Percentiles rank a stretch among this genome's conserved stretches.
Conservation (phyloP, 768 basidiomycete species). For the Ramaria sp. region DNA sequence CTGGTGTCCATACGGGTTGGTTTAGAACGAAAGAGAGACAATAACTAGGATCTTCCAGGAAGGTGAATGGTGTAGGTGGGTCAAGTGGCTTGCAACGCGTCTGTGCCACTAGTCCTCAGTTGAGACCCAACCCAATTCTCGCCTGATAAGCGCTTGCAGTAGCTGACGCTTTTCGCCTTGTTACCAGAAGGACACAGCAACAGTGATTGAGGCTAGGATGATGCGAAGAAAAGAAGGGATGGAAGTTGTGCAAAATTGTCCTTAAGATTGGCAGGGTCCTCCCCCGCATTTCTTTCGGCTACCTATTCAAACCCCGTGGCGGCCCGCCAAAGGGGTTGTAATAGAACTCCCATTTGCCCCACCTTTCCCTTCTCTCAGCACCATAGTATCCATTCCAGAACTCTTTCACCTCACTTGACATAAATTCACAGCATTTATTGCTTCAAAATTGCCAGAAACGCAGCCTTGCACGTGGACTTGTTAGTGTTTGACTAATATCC, state of each 20-base stretch:
- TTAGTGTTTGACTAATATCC: too few relatives aligned
- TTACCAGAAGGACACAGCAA: not conserved
- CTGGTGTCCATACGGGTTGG: not conserved
- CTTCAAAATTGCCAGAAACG: too few relatives aligned
- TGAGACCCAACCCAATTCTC: not conserved
- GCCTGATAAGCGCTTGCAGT: constrained; percentile 3
- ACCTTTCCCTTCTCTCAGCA: too few relatives aligned
- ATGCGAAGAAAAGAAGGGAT: not conserved
- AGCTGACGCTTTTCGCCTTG: not conserved
- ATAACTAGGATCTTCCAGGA: not conserved
- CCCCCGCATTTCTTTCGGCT: constrained; percentile 6
- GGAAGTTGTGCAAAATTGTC: not conserved
- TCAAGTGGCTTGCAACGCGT: not conserved
- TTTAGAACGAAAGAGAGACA: not conserved
- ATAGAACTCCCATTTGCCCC: too few relatives aligned
- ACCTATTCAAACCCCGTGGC: constrained; percentile 7
- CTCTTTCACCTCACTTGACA: too few relatives aligned
- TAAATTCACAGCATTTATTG: too few relatives aligned
- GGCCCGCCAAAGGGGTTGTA: not conserved
- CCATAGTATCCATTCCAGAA: too few relatives aligned
- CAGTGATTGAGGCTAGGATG: not conserved
- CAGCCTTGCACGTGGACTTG: too few relatives aligned
- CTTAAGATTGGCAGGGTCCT: constrained; percentile 3
- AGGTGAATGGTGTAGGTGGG: not conserved
- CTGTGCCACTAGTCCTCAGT: not conserved